Conservation (phyloP, 2,329 filamentous ascomycete genomes). For the Paracoccidioides brasiliensis region DNA sequence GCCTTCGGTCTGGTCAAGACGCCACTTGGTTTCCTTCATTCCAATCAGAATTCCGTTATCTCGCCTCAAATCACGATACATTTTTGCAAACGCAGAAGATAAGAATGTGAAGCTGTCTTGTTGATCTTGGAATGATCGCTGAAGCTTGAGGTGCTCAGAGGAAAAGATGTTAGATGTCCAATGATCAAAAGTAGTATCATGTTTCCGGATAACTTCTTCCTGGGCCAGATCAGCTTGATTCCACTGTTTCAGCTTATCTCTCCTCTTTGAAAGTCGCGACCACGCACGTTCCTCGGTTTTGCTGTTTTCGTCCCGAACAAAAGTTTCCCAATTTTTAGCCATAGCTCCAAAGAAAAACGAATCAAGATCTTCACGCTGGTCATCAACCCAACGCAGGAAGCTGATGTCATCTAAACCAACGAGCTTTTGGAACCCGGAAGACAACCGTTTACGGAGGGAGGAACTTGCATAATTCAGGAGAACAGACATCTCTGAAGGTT, state of each 20-base stretch:
- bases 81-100: conserved; percentile 59
- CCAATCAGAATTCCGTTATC: conserved; percentile 71
- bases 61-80: conserved; percentile 64
- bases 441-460: conserved; percentile 57
- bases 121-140: conserved; percentile 78
- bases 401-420: conserved; percentile 80
- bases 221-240: conserved; percentile 52
- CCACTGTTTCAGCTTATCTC: conserved; percentile 74
- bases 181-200: conserved; percentile 72
- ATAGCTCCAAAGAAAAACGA: conserved; percentile 68
- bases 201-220: conserved; percentile 63
- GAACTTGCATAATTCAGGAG: conserved; percentile 61
- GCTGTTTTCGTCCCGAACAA: conserved; percentile 68
- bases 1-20: conserved; percentile 88
- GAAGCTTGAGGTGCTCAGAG: conserved; percentile 83
- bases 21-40: conserved; percentile 59
- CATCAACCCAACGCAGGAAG: conserved; percentile 79
- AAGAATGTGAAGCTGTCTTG: conserved; percentile 78
- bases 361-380: conserved; percentile 66
- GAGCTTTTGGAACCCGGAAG: conserved; percentile 66
- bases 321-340: conserved; percentile 76
- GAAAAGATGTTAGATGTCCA: conserved; percentile 95
- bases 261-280: conserved; percentile 57
- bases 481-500: conserved; percentile 64
- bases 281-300: conserved; percentile 64